phyloP scores from a whole-genome alignment of 2,329 filamentous ascomycete species.

The Cordyceps cicadae region DNA sequence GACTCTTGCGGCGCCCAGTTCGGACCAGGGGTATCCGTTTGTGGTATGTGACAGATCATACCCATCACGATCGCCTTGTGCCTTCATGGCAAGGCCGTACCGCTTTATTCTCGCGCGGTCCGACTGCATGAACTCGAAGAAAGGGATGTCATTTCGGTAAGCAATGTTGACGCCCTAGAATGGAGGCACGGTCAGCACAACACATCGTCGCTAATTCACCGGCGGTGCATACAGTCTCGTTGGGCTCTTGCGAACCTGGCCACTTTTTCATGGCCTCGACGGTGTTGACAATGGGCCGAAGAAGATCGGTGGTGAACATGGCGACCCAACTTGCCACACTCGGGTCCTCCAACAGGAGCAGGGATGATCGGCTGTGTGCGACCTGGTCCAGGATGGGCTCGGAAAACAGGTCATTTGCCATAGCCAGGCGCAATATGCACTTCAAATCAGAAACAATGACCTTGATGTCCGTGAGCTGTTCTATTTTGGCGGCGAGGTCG shows the following conservation, averaged over 20 bases:
- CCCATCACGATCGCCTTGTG: slow-evolving; percentile 19
- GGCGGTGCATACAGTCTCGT: slow-evolving; percentile 20
- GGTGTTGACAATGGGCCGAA: slow-evolving; percentile 22
- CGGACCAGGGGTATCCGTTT: slow-evolving; percentile 18
- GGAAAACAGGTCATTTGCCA: slow-evolving; percentile 30
- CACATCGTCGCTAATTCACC: background rate
- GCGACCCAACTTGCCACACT: slow-evolving; percentile 24
- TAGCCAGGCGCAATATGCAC: slow-evolving; percentile 31
- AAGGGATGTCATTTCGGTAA: slow-evolving; percentile 17
- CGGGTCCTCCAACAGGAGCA: slow-evolving; percentile 22
- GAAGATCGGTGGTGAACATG: slow-evolving; percentile 23
- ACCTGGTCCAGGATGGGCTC: slow-evolving; percentile 30
- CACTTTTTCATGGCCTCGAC: slow-evolving; percentile 28
- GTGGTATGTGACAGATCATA: slow-evolving; percentile 17
- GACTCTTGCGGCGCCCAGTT: slow-evolving; percentile 18
- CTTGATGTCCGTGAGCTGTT: slow-evolving; percentile 29
- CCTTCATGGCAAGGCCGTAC: slow-evolving; percentile 26
- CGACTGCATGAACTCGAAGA: slow-evolving; percentile 23
- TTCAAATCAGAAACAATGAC: slow-evolving; percentile 23
- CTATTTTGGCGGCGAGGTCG: slow-evolving; percentile 21
- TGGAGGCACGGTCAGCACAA: background rate
- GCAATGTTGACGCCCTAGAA: slow-evolving; percentile 21
- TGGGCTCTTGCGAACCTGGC: slow-evolving; percentile 27
- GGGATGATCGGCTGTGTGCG: slow-evolving; percentile 29
- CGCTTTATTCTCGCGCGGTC: slow-evolving; percentile 19